A percentile compares a stretch with the other conserved stretches of the same genome.
phyloP scores from a whole-genome alignment of 345 rosid species.

The Sonneratia alba region DNA sequence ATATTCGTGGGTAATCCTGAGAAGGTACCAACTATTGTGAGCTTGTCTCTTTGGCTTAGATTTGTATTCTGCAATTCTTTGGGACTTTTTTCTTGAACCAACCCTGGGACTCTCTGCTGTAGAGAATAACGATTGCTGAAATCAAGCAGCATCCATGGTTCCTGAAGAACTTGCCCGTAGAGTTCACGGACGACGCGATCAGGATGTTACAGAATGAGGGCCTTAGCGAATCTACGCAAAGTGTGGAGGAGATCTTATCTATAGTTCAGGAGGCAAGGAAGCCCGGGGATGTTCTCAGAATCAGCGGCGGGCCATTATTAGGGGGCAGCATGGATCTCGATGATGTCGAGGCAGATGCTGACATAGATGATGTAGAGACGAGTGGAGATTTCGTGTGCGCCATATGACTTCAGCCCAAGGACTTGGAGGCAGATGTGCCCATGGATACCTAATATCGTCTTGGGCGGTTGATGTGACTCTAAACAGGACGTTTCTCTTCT shows the following conservation, averaged over 20 bases:
- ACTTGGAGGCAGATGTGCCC: not conserved
- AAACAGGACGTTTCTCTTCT: not conserved
- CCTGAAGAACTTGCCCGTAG: slow-evolving; percentile 38
- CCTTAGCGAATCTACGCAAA: slow-evolving; percentile 39
- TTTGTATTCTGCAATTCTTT: too few relatives aligned
- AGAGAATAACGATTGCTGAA: slow-evolving; percentile 68
- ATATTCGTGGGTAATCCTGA: slow-evolving; percentile 77
- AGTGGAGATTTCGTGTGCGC: slow-evolving; percentile 87
- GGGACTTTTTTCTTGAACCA: not conserved
- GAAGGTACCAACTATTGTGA: slow-evolving; percentile 29
- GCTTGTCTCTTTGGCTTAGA: not conserved
- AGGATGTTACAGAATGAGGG: slow-evolving; percentile 15
- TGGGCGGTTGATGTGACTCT: not conserved
- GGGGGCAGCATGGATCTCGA: slow-evolving; percentile 70
- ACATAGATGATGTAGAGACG: slow-evolving; percentile 44
- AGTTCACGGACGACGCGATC: slow-evolving; percentile 33
- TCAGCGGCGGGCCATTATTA: slow-evolving; percentile 31
- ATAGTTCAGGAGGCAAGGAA: slow-evolving; percentile 73
- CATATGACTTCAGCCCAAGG: slow-evolving; percentile 16
- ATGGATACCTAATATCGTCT: not conserved
- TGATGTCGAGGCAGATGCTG: slow-evolving; percentile 55
- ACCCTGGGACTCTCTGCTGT: not conserved
- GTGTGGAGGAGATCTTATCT: slow-evolving; percentile 48
- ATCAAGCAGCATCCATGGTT: slow-evolving; percentile 63
- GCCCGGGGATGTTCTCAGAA: slow-evolving; percentile 20